phyloP scores from a whole-genome alignment of 1,139 yeast genomes.

The Suhomyces bribrorum region DNA sequence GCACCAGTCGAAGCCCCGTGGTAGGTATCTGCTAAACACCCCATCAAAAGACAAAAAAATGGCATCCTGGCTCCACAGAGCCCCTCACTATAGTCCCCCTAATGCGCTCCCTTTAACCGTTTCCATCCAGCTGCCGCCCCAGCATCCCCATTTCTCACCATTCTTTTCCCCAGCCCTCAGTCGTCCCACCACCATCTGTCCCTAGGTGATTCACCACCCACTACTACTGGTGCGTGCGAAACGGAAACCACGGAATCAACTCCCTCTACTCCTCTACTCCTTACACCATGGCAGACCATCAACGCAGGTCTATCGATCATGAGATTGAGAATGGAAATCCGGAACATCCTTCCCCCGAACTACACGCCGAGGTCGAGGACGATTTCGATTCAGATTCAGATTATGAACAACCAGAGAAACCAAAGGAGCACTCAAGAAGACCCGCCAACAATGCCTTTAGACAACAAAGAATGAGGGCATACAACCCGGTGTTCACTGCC shows the following conservation, averaged over 20 bases:
- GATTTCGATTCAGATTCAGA: constrained; percentile 13
- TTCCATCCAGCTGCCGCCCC: no score
- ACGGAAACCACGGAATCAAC: constrained; percentile 8
- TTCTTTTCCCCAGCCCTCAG: not conserved
- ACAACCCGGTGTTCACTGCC: constrained; percentile 85
- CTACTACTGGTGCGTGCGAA: not conserved
- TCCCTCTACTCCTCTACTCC: not conserved
- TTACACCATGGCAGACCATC: constrained; percentile 8
- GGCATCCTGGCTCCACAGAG: no score
- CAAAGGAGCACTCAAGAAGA: constrained; percentile 40
- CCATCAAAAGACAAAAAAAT: no score
- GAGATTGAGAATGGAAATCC: not conserved
- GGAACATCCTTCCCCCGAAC: not conserved
- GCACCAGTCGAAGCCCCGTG: no score
- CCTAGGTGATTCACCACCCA: not conserved
- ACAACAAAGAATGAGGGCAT: constrained; percentile 59
- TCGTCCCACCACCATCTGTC: not conserved
- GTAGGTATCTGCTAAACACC: no score
- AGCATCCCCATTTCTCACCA: not conserved
- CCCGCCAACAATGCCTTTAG: constrained; percentile 67
- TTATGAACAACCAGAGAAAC: constrained; percentile 8
- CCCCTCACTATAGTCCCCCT: no score
- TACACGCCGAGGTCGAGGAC: constrained; percentile 3
- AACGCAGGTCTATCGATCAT: constrained; percentile 4
- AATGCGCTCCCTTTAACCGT: no score